Evolutionary conservation across 2,329 filamentous ascomycete species (phyloP).

Genomic region (Simplicillium sp.): DNA sequence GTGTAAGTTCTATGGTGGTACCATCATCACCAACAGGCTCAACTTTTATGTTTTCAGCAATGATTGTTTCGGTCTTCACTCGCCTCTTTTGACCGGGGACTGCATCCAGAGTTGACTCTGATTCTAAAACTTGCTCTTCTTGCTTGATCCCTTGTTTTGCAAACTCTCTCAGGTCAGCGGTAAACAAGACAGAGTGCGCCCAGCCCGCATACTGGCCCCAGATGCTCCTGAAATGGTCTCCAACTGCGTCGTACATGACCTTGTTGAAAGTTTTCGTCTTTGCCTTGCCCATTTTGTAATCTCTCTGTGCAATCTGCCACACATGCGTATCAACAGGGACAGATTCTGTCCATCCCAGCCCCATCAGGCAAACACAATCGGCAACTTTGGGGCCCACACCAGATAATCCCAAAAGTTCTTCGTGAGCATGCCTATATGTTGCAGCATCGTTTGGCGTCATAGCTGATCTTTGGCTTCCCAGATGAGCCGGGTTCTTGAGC

Average conservation of each 20-base stretch:
- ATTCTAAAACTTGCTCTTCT: not conserved
- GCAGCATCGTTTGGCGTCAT: constrained; percentile 18
- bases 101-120: not conserved
- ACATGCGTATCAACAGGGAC: constrained; percentile 97
- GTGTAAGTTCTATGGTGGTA: not conserved
- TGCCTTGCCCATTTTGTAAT: constrained; percentile 85
- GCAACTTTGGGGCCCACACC: constrained; percentile 96
- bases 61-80: no score
- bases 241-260: constrained; percentile 79
- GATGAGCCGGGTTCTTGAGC: constrained; percentile 68
- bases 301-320: constrained; percentile 94
- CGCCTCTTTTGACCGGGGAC: constrained; percentile 8
- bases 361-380: constrained; percentile 95
- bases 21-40: constrained; percentile 9
- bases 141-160: constrained; percentile 43
- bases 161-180: constrained; percentile 81
- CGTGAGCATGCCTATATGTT: constrained; percentile 73
- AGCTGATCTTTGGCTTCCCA: constrained; percentile 32
- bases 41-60: constrained; percentile 10
- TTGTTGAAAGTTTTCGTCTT: constrained; percentile 83
- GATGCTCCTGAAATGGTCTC: constrained; percentile 76
- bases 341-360: constrained; percentile 87
- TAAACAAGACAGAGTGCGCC: constrained; percentile 96
- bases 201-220: constrained; percentile 95
- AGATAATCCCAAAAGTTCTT: constrained; percentile 65